Evolutionary conservation across 768 basidiomycete species (phyloP).

Genomic region (Lentinula edodes): DNA sequence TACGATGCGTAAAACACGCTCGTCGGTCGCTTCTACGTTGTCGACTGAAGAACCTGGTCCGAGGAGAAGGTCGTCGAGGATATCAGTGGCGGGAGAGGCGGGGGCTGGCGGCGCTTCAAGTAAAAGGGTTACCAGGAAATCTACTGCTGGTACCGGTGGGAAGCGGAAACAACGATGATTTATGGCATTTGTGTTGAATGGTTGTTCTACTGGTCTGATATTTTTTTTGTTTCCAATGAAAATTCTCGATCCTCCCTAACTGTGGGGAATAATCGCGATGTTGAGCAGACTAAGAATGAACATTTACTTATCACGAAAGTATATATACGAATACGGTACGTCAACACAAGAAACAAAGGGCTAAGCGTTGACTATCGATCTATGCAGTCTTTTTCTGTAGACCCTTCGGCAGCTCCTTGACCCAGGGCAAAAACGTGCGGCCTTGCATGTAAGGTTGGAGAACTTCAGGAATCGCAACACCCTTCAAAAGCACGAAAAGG

Average conservation of each 20-base stretch:
- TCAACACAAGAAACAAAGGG: neutral
- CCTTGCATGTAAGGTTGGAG: slow-evolving; percentile 96
- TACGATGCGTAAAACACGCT: neutral
- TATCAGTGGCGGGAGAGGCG: neutral
- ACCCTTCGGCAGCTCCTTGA: slow-evolving; percentile 74
- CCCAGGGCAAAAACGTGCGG: slow-evolving; percentile 81
- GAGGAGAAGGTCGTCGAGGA: slow-evolving; percentile 3
- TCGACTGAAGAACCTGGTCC: neutral
- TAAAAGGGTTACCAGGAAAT: neutral
- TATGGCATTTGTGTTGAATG: too few relatives aligned
- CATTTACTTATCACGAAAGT: too few relatives aligned
- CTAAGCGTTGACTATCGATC: slow-evolving; percentile 21
- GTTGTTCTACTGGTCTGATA: too few relatives aligned
- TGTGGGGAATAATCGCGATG: too few relatives aligned
- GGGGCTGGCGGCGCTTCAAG: neutral
- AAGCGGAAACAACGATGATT: neutral
- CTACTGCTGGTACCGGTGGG: neutral
- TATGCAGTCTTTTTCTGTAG: slow-evolving; percentile 56
- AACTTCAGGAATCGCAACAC: slow-evolving; percentile 77
- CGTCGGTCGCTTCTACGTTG: neutral
- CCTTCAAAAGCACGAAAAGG: neutral
- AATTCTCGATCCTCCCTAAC: too few relatives aligned
- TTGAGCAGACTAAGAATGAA: too few relatives aligned
- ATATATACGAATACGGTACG: too few relatives aligned
- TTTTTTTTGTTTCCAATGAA: too few relatives aligned